Base-by-base conservation (phyloP, 1,139 yeast species). In the Tardiomyces blankii region DNA sequence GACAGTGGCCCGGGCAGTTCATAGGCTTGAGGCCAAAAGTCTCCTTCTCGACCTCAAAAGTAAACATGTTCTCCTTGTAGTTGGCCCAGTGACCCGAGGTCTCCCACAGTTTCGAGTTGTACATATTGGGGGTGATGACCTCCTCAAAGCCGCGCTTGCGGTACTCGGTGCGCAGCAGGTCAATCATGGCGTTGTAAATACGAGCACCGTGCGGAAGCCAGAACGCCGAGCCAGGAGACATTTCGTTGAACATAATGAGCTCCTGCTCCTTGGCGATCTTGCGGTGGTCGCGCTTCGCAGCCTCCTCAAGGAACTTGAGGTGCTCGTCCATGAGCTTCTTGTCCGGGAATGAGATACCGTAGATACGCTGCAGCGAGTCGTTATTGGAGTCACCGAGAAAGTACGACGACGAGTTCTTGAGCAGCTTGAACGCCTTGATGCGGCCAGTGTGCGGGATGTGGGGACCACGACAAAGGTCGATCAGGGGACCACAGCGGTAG, bases 141-240 rank as follows among this genome's bases (percentile, higher is more conserved):
- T 91, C 98, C 55, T 91, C 96, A 65, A 82, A 91, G 40, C 96
- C 97, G 69, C 96, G 82, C 67, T 75, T 78, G 64, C 82, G 79
- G 70, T 89, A 89, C 70, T 91, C 95, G 46, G 66, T 64, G 69
- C 93, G 79, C 68, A 91, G 65, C 65, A 86, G 70, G 18, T 82
- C 87, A 56, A 81, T 78, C 64, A 91, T 73, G 43, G 86, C 78
- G 67, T 85, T 86, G 75, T 88, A 91, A 61, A 91, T 88, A 72
- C 97, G 82, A 42, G 98, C 79, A 66, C 98, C 98, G 61, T 91
- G 97, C 45, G 98, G 98, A 60, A 91, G 77, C 96, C 97, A 89
- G 77, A 91, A 89, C 49, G 95, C 88, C 25, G 68, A 60, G n/a
- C 99, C 99, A 48, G 99, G 99, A 30, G 96, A 86, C 82, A 91